Evolutionary conservation across 2,329 filamentous ascomycete species (phyloP), one percentile per base, ranked within the genome.

Genomic region (Nannizziopsis arthrosporioides): DNA sequence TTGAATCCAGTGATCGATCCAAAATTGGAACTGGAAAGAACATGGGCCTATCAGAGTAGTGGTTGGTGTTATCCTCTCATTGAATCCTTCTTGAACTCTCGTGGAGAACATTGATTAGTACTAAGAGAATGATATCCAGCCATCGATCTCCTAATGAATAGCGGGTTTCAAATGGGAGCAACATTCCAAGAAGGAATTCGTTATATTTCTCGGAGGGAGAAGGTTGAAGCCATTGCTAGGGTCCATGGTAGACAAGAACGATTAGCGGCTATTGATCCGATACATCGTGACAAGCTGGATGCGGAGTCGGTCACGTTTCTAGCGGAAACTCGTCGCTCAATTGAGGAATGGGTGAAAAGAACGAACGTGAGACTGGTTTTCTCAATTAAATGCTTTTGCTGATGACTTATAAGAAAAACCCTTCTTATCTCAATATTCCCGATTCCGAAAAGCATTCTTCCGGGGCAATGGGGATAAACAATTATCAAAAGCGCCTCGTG

Each of bases 401-500:
- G 35, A 46, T 38, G 15, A 47, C 10, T 27, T 7, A 34, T 19
- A 39, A 54, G 48, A 35, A 31, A n/a, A 61, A 56, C 44, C 54
- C 61, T 7, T 44, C 61, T 7, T 73, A 67, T 52, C 60, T 74
- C 50, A 76, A 75, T 51, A 67, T 75, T 22, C 66, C 68, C 3
- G 62, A 63, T 11, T 56, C 64, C 2, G 35, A 32, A 39, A 39
- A 10, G 38, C 46, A 47, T 55, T 51, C 19, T 41, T 61, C 32
- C 51, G 44, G 10, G 47, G 47, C 10, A 18, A 43, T 31, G 52
- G 63, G 36, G 60, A 58, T 81, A 19, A 78, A 72, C 51, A 70
- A 72, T 0, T 83, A 76, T 55, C 80, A 85, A 58, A 78, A 80
- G 59, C 71, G 78, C 31, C 68, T 85, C 5, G 72, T 84, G 0